Evolutionary conservation across 208 protist species (phyloP), one percentile per base, ranked within the genome.

Genomic region (Acanthamoeba quina): DNA sequence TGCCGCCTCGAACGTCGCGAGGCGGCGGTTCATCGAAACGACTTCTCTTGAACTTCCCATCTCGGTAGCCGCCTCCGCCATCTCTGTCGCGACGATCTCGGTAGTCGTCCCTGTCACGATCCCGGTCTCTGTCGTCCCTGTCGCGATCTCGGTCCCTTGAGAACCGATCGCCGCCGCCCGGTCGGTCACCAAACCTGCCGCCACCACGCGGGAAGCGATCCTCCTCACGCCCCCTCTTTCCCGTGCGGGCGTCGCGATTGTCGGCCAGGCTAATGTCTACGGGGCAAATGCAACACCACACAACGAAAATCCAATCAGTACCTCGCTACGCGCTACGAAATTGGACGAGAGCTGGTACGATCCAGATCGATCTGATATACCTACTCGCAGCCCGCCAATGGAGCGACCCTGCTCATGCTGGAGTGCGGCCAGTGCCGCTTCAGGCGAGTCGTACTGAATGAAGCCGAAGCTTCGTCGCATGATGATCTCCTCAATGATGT

Each of bases 371-470:
- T n/a, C 7, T 7, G 7, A 54, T n/a, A 2, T 49, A 91, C 85
- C 89, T 34, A 93, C 37, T 29, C 66, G 60, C 5, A 93, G 44
- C 4, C 89, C 89, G 49, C 89, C 89, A 1, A 93, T 93, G 60
- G 47, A 26, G 82, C 89, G 89, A 15, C 89, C 89, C 29, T 93
- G 44, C 70, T 93, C 89, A 31, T 37, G 31, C n/a, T 93, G 9
- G 4, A 76, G 44, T 4, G 89, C 89, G 13, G 66, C 34, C 6
- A 47, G 60, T 3, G 89, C 89, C 26, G 89, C 64, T 78, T 93
- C 70, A 44, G 89, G 89, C n/a, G 64, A 60, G 44, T 93, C 89
- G 54, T 93, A 93, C 68, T 93, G 89, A 64, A 93, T 93, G 52
- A 93, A 93, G 47, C 89, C 89, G 26, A 93, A 93, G 24, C 89